Evolutionary conservation across 2,329 filamentous ascomycete species (phyloP).

Genomic region (Leptosphaerulina australis): DNA sequence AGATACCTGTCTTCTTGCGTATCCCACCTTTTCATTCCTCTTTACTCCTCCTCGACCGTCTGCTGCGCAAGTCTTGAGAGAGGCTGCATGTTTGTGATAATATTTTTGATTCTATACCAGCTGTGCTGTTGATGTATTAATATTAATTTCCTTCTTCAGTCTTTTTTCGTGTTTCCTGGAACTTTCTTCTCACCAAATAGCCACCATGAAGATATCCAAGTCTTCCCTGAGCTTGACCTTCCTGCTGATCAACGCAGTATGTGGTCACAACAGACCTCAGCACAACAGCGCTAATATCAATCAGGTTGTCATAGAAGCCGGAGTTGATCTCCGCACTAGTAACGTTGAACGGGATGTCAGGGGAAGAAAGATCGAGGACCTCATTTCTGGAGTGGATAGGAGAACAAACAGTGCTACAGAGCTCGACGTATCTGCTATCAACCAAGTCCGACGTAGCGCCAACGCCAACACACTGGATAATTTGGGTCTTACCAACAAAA

Average conservation of each 20-base stretch:
- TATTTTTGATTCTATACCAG: conserved; percentile 36
- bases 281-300: conserved; percentile 23
- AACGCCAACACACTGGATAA: conserved; percentile 19
- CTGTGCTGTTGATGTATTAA: conserved; percentile 47
- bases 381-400: conserved; percentile 32
- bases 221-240: conserved; percentile 33
- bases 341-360: conserved; percentile 30
- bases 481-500: conserved; percentile 20
- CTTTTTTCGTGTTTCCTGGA: background rate
- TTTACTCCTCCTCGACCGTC: conserved; percentile 35
- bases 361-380: conserved; percentile 34
- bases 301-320: conserved; percentile 35
- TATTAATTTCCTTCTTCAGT: conserved; percentile 28
- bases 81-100: conserved; percentile 44
- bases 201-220: conserved; percentile 41
- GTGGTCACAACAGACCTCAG: conserved; percentile 13
- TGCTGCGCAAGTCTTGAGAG: conserved; percentile 47
- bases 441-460: conserved; percentile 13
- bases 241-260: conserved; percentile 40
- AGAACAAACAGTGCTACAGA: conserved; percentile 20
- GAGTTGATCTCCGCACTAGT: conserved; percentile 32
- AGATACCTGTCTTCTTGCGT: conserved; percentile 24
- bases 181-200: background rate
- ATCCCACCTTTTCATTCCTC: conserved; percentile 21
- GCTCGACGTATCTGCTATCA: conserved; percentile 18